These are phyloP conservation scores for Allomyces macrogynus DNA, from an alignment of 192 early-diverging fungal species.

Conservation along the genomic window DNA sequence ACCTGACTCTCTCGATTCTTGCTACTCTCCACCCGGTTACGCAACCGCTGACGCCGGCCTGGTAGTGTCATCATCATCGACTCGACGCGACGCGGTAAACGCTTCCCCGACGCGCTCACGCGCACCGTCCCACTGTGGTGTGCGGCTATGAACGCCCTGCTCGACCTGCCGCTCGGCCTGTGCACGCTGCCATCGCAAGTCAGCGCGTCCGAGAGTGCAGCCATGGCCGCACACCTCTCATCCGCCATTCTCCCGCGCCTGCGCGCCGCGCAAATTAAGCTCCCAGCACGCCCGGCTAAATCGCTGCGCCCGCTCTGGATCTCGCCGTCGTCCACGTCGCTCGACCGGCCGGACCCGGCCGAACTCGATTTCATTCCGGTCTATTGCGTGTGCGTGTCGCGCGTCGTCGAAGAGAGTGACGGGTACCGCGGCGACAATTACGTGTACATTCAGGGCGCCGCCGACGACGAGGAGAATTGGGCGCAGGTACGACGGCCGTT, in stretches of 20 bases:
- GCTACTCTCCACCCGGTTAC: background rate
- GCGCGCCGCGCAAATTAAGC: conserved; percentile 9
- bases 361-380: conserved; percentile 46
- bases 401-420: conserved; percentile 20
- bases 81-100: conserved; percentile 65
- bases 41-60: background rate
- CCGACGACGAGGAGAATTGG: conserved; percentile 80
- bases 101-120: conserved; percentile 60
- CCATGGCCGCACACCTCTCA: conserved; percentile 20
- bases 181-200: conserved; percentile 41
- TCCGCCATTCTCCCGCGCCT: conserved; percentile 14
- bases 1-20: conserved; percentile 3
- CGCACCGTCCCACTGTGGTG: conserved; percentile 89
- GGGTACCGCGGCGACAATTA: conserved; percentile 22
- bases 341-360: conserved; percentile 22
- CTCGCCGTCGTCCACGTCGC: conserved; percentile 28
- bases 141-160: conserved; percentile 36
- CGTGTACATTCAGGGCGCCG: conserved; percentile 72
- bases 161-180: conserved; percentile 32
- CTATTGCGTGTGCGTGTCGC: conserved; percentile 55
- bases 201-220: conserved; percentile 45
- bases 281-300: conserved; percentile 20
- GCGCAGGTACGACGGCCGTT: conserved; percentile 6
- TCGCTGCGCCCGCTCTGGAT: conserved; percentile 73
- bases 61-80: conserved; percentile 64